These are phyloP conservation scores for Exsudoporus frostii DNA, from an alignment of 768 basidiomycete genomes.

Conservation along the genomic window DNA sequence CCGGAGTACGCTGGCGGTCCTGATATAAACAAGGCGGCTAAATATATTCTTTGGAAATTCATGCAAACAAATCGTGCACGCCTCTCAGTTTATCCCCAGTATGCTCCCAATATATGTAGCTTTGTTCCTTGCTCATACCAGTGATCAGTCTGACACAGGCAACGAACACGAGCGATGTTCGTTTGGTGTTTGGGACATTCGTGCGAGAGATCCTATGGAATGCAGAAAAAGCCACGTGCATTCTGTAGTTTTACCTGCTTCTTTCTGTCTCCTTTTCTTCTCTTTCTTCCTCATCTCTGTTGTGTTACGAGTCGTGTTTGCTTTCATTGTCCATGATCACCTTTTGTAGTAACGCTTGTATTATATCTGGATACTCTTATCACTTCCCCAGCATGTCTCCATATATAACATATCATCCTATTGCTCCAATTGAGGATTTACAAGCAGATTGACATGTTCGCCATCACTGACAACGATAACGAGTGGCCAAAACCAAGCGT, in stretches of 20 bases:
- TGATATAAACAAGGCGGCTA: constrained; percentile 92
- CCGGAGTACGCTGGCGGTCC: constrained; percentile 86
- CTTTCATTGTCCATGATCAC: too few relatives aligned
- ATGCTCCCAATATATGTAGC: constrained; percentile 25
- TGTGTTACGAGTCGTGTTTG: constrained; percentile 10
- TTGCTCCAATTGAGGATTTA: too few relatives aligned
- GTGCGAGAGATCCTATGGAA: constrained; percentile 94
- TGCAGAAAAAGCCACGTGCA: constrained; percentile 80
- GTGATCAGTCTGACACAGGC: constrained; percentile 71
- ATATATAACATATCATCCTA: constrained; percentile 29
- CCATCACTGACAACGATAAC: too few relatives aligned
- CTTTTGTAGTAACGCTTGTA: too few relatives aligned
- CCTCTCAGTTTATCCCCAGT: constrained; percentile 91
- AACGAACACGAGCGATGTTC: constrained; percentile 82
- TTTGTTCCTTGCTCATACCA: background rate
- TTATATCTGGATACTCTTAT: constrained; percentile 30
- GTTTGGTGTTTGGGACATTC: constrained; percentile 80
- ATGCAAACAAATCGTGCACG: constrained; percentile 86
- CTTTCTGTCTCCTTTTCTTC: background rate
- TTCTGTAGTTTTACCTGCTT: constrained; percentile 45
- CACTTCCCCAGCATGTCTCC: constrained; percentile 21
- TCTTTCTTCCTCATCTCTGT: background rate
- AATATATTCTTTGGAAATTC: constrained; percentile 92
- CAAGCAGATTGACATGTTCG: too few relatives aligned
- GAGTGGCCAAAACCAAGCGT: constrained; percentile 7